Percentiles rank a stretch among this genome's conserved stretches.
Evolutionary conservation across 208 protist species (phyloP).

Genomic region (Trypanosoma vivax): DNA sequence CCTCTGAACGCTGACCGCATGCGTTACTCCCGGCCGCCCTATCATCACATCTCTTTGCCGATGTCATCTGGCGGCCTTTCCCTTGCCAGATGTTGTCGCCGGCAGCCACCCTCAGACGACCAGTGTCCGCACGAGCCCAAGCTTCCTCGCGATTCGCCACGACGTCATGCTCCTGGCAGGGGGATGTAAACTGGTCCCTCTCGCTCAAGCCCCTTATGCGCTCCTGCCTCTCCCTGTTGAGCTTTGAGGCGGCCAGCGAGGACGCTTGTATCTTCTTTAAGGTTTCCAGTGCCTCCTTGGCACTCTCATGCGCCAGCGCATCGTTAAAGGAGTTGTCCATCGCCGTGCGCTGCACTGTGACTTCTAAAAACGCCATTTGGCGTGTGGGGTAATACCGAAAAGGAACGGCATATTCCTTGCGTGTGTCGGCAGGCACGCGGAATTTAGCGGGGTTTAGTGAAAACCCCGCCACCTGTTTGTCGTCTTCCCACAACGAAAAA

Average conservation of each 20-base stretch:
- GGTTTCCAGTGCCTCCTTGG: not conserved
- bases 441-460: constrained; percentile 74
- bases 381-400: constrained; percentile 80
- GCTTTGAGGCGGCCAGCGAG: not conserved
- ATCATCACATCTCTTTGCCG: too few species aligned
- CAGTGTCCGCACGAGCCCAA: too few species aligned
- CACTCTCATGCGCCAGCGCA: not conserved
- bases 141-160: too few species aligned
- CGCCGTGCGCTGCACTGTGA: constrained; percentile 33
- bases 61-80: too few species aligned
- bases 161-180: too few species aligned
- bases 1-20: too few species aligned
- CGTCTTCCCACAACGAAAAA: constrained; percentile 79
- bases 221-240: not conserved
- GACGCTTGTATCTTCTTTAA: not conserved
- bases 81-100: too few species aligned
- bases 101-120: too few species aligned
- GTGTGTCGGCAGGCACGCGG: constrained; percentile 17
- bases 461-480: constrained; percentile 74
- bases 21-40: too few species aligned
- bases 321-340: too few species aligned
- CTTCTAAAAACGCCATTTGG: constrained; percentile 51
- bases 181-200: too few species aligned
- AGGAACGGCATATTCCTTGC: constrained; percentile 80
- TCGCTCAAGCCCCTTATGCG: not conserved